Conservation (phyloP, 2,329 filamentous ascomycete genomes). For the Fusarium sp. region DNA sequence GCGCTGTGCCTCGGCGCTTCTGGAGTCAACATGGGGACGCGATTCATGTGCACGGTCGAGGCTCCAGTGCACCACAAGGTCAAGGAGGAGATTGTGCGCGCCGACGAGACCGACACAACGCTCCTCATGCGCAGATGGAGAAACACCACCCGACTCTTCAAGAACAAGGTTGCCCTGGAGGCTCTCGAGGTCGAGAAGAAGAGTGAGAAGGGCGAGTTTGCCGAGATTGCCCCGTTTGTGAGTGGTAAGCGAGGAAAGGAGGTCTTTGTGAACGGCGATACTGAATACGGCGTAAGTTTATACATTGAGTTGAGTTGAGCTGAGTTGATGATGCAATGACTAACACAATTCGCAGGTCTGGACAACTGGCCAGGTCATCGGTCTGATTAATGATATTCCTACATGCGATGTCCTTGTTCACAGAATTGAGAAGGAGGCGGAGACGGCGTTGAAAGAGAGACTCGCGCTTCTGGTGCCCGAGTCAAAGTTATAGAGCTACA, state of each 20-base stretch:
- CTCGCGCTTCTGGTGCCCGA: slow-evolving; percentile 64
- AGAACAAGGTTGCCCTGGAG: slow-evolving; percentile 86
- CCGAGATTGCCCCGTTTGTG: slow-evolving; percentile 86
- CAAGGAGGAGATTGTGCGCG: slow-evolving; percentile 90
- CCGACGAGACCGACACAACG: slow-evolving; percentile 90
- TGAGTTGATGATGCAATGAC: neutral
- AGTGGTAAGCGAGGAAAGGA: slow-evolving; percentile 90
- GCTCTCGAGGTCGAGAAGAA: slow-evolving; percentile 85
- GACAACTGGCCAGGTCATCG: slow-evolving; percentile 97
- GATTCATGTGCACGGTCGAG: slow-evolving; percentile 97
- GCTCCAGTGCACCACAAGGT: slow-evolving; percentile 92
- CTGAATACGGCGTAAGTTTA: slow-evolving; percentile 82
- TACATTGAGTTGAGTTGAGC: neutral
- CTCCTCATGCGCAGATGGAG: slow-evolving; percentile 90
- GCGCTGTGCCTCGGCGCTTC: slow-evolving; percentile 90
- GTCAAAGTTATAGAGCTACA: slow-evolving; percentile 65
- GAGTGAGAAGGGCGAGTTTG: slow-evolving; percentile 86
- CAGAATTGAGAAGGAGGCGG: slow-evolving; percentile 82
- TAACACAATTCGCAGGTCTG: slow-evolving; percentile 72
- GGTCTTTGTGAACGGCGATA: slow-evolving; percentile 92
- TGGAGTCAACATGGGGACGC: slow-evolving; percentile 98
- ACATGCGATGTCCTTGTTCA: slow-evolving; percentile 75
- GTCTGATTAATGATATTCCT: slow-evolving; percentile 84
- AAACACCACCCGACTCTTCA: slow-evolving; percentile 89
- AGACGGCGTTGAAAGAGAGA: slow-evolving; percentile 71